Evolutionary conservation across 2,329 filamentous ascomycete species (phyloP).

Genomic region (Colletotrichum musae): DNA sequence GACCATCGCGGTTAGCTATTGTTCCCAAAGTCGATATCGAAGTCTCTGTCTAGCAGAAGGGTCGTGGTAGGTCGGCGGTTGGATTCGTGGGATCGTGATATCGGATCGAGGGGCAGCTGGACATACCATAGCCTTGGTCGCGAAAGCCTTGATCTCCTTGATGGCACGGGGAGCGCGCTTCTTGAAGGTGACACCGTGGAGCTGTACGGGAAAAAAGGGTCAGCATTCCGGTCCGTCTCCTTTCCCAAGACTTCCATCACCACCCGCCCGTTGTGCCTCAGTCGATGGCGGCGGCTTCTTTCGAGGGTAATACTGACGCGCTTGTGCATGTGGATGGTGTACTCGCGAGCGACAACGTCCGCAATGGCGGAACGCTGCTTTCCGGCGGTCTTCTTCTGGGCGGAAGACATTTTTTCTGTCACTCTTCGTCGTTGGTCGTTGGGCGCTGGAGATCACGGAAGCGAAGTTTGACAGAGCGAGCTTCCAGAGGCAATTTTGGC

Average conservation of each 20-base stretch:
- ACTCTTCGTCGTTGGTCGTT: conserved; percentile 45
- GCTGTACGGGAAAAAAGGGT: conserved; percentile 66
- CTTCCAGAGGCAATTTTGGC: conserved; percentile 6
- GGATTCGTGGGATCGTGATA: neutral
- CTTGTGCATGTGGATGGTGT: conserved; percentile 99
- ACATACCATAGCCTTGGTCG: conserved; percentile 94
- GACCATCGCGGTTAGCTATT: conserved; percentile 43
- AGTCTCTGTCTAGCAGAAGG: neutral
- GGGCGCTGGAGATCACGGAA: conserved; percentile 30
- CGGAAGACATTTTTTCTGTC: conserved; percentile 71
- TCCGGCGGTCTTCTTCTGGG: conserved; percentile 74
- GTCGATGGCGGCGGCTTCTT: conserved; percentile 43
- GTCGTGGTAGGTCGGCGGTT: neutral
- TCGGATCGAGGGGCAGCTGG: conserved; percentile 42
- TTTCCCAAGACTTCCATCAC: neutral
- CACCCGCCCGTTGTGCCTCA: neutral
- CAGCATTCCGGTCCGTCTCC: conserved; percentile 47
- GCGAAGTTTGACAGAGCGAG: conserved; percentile 36
- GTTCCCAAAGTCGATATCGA: neutral
- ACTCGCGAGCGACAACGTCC: conserved; percentile 99
- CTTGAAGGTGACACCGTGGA: conserved; percentile 99
- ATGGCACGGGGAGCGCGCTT: conserved; percentile 98
- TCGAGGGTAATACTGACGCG: conserved; percentile 58
- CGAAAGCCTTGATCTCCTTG: conserved; percentile 99
- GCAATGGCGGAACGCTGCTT: conserved; percentile 93